Evolutionary conservation across 176 grass and related monocot genomes (phyloP), one percentile per base, ranked within the genome.

Genomic region (Luzula sylvatica): DNA sequence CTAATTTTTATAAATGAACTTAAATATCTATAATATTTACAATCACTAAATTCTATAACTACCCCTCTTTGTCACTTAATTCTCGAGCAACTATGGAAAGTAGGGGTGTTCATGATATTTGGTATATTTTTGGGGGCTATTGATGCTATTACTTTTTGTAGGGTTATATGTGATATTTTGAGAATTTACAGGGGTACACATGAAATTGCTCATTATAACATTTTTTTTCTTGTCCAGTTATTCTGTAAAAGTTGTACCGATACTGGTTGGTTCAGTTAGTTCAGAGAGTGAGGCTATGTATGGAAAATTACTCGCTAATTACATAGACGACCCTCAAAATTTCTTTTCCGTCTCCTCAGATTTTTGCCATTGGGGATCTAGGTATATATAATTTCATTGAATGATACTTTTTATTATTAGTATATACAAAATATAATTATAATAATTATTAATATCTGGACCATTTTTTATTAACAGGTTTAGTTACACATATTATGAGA

Each of bases 281-380:
- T 83, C 81, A 41, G 74, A 82, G 42, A 80, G 22, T 71, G 92
- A 98, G 82, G 78, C 71, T 46, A 80, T 90, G 68, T 98, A 80
- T 65, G 92, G 92, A 24, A 49, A 64, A 27, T 67, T 98, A 55
- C 92, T 98, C 27, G 67, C 81, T 40, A 82, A 86, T 55, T 90
- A 98, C 64, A 62, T 98, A 11, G 85, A 98, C 20, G 81, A 98
- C 65, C 85, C 92, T 15, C 76, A 61, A 51, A 98, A 98, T 42
- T 98, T 98, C 40, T 96, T 96, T 67, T 90, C 78, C 43, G 61
- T 98, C 17, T 98, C 92, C 7, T 90, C 92, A 15, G 92, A 98
- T 30, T 98, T 98, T 32, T 98, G 92, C 58, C 92, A 98, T 41
- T 98, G 92, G 92, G 85, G 92, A 70, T 76, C 90, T 46, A 70